Conservation (phyloP, 257 asterid genomes). For the Nicotiana tomentosiformis region DNA sequence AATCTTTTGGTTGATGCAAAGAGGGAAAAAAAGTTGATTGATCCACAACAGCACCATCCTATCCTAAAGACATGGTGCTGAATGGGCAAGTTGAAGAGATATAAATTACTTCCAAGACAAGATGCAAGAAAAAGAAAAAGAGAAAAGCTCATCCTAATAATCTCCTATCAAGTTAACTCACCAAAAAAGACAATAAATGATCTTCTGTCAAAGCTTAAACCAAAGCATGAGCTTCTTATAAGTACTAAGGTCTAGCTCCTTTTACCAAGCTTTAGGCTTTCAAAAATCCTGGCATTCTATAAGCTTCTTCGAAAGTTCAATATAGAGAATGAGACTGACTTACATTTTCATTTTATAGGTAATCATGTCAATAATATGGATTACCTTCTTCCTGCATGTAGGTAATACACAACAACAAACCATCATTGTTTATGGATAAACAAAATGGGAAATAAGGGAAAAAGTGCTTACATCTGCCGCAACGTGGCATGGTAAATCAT, state of each 20-base stretch:
- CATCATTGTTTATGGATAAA: background rate
- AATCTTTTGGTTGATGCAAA: no score
- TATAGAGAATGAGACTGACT: background rate
- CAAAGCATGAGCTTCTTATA: background rate
- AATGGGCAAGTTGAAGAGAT: background rate
- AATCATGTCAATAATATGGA: background rate
- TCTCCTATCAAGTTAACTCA: background rate
- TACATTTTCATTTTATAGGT: background rate
- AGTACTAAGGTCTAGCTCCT: background rate
- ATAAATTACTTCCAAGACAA: background rate
- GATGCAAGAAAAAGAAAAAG: background rate
- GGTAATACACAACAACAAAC: background rate
- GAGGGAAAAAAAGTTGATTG: no score
- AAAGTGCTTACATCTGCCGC: conserved; percentile 69
- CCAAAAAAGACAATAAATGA: background rate
- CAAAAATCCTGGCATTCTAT: background rate
- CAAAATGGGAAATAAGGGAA: background rate
- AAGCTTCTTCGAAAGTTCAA: background rate
- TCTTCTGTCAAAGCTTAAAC: background rate
- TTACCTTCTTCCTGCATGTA: background rate
- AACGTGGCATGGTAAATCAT: conserved; percentile 66
- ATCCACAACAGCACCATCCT: no score
- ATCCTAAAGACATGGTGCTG: no score
- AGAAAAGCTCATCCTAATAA: background rate
- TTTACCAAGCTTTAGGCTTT: background rate